A percentile compares a stretch with the other conserved stretches of the same genome.
phyloP scores from a whole-genome alignment of 2,329 filamentous ascomycete genomes.

The Rutstroemia sp. region DNA sequence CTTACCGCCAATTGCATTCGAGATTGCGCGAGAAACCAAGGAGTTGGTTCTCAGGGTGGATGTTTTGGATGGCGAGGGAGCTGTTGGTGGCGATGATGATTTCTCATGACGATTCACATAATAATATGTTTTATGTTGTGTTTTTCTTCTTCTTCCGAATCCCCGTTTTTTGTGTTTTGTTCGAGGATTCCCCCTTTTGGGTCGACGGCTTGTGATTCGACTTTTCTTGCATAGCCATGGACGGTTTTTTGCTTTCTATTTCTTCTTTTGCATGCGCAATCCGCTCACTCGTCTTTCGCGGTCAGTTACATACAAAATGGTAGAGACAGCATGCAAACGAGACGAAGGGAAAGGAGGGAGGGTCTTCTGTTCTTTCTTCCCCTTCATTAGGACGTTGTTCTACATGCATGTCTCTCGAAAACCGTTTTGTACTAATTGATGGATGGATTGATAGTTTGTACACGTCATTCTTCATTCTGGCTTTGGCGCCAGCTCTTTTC shows the following conservation, averaged over 20 bases:
- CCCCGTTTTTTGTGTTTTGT: too few species aligned
- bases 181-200: not conserved
- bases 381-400: too few species aligned
- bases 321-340: not conserved
- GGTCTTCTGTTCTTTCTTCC: too few species aligned
- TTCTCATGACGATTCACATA: conserved; percentile 12
- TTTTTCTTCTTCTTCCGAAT: not conserved
- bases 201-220: not conserved
- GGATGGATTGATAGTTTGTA: too few species aligned
- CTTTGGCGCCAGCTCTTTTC: too few species aligned
- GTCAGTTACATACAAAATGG: not conserved
- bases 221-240: conserved; percentile 8
- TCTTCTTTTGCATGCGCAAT: not conserved
- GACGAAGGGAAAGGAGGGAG: too few species aligned
- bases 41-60: conserved; percentile 52
- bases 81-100: conserved; percentile 21
- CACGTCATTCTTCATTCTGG: too few species aligned
- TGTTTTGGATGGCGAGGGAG: conserved; percentile 23
- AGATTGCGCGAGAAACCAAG: conserved; percentile 76
- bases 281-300: not conserved
- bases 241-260: not conserved
- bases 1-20: conserved; percentile 78
- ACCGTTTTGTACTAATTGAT: too few species aligned
- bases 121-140: not conserved
- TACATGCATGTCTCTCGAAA: too few species aligned